A percentile compares a stretch with the other conserved stretches of the same genome.
Evolutionary conservation across 768 basidiomycete species (phyloP).

Genomic region (Clathrus columnatus): DNA sequence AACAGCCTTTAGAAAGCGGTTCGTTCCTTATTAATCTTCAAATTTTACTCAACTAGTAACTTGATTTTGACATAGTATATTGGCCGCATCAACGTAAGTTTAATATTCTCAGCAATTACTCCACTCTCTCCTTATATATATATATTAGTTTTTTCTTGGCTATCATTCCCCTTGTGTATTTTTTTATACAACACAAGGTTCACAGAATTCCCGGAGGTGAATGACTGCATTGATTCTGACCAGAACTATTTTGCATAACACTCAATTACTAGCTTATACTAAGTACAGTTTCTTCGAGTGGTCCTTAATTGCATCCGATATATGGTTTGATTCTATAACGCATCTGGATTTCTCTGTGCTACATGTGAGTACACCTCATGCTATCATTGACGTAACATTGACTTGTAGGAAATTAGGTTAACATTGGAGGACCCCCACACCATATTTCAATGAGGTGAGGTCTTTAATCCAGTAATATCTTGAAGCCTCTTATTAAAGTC

Average conservation of each 20-base stretch:
- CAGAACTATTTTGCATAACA: background rate
- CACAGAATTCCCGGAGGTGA: constrained; percentile 71
- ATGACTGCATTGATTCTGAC: constrained; percentile 12
- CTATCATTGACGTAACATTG: background rate
- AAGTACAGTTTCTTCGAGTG: constrained; percentile 84
- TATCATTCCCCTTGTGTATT: constrained; percentile 69
- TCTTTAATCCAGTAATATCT: too few species aligned
- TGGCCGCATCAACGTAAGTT: constrained; percentile 44
- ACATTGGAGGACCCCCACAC: background rate
- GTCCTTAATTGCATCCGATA: constrained; percentile 66
- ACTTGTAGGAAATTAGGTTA: background rate
- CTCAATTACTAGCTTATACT: constrained; percentile 60
- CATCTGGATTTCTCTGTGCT: constrained; percentile 51
- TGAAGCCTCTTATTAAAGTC: too few species aligned
- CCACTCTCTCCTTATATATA: constrained; percentile 7
- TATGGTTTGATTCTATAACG: constrained; percentile 62
- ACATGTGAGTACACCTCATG: constrained; percentile 32
- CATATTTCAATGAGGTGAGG: background rate
- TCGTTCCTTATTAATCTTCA: background rate
- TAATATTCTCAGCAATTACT: background rate
- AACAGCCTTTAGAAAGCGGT: constrained; percentile 47
- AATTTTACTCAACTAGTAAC: background rate
- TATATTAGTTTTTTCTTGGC: constrained; percentile 55
- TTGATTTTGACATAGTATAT: constrained; percentile 31
- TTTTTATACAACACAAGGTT: constrained; percentile 81